Conservation (phyloP, 768 basidiomycete genomes). For the Rhizopogon vulgaris region DNA sequence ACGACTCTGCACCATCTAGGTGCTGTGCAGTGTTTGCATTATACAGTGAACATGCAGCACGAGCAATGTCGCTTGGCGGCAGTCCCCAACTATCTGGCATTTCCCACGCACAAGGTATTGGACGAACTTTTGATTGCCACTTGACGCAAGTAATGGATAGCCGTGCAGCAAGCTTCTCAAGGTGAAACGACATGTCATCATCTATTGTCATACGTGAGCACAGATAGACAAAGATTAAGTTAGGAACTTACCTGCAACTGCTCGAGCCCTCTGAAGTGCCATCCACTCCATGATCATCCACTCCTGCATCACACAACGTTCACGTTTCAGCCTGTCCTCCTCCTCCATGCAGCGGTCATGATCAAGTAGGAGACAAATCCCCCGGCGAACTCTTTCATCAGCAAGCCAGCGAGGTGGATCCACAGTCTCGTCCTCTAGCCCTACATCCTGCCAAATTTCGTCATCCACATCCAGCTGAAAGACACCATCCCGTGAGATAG, state of each 20-base stretch:
- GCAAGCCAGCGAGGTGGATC: constrained; percentile 9
- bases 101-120: not conserved
- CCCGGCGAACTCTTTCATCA: constrained; percentile 3
- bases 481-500: constrained; percentile 16
- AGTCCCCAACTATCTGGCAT: constrained; percentile 6
- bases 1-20: too few species aligned
- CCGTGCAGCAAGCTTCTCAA: not conserved
- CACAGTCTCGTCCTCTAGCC: constrained; percentile 17
- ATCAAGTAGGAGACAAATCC: constrained; percentile 4
- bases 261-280: not conserved
- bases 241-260: not conserved
- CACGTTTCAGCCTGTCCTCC: constrained; percentile 1
- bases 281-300: not conserved
- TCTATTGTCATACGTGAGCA: too few species aligned
- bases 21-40: not conserved
- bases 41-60: not conserved
- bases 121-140: constrained; percentile 1
- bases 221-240: too few species aligned
- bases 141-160: not conserved
- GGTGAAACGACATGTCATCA: not conserved
- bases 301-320: constrained; percentile 4
- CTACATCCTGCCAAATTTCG: constrained; percentile 29
- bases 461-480: constrained; percentile 30
- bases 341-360: constrained; percentile 8
- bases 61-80: not conserved